Evolutionary conservation across 805 yeast species (phyloP).

Genomic region (Blastobotrys parvus): DNA sequence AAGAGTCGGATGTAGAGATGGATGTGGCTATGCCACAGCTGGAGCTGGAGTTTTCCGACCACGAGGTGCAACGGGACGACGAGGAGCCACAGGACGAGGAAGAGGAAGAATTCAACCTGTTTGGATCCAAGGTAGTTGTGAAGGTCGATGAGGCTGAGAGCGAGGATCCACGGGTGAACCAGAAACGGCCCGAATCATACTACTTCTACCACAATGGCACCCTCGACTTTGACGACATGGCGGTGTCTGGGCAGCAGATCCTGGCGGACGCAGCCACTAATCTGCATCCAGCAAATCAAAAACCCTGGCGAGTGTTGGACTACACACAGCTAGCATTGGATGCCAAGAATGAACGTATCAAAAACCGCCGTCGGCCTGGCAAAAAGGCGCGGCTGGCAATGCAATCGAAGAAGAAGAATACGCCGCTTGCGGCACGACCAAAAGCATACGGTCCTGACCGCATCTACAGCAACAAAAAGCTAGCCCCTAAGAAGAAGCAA

Average conservation of each 20-base stretch:
- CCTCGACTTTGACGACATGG: constrained; percentile 8
- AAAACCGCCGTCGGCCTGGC: constrained; percentile 16
- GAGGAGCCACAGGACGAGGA: neutral
- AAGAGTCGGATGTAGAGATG: no score
- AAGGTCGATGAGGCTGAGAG: neutral
- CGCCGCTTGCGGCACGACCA: neutral
- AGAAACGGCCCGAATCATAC: constrained; percentile 16
- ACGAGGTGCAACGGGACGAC: neutral
- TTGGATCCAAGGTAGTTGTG: constrained; percentile 1
- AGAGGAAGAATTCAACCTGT: constrained; percentile 1
- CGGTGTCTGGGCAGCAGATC: constrained; percentile 15
- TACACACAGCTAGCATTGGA: constrained; percentile 11
- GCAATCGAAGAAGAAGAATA: neutral
- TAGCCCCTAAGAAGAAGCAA: neutral
- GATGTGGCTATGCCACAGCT: no score
- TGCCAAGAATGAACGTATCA: constrained; percentile 9
- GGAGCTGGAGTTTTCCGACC: constrained; percentile 3
- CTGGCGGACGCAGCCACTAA: neutral
- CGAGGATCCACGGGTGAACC: constrained; percentile 2
- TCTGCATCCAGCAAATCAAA: constrained; percentile 15
- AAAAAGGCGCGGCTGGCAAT: constrained; percentile 15
- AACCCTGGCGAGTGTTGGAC: constrained; percentile 19
- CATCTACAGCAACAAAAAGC: neutral
- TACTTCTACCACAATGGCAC: no score
- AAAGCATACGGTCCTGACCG: neutral